Evolutionary conservation across 345 rosid species (phyloP), one percentile per base, ranked within the genome.

Genomic region (Citrus medica): DNA sequence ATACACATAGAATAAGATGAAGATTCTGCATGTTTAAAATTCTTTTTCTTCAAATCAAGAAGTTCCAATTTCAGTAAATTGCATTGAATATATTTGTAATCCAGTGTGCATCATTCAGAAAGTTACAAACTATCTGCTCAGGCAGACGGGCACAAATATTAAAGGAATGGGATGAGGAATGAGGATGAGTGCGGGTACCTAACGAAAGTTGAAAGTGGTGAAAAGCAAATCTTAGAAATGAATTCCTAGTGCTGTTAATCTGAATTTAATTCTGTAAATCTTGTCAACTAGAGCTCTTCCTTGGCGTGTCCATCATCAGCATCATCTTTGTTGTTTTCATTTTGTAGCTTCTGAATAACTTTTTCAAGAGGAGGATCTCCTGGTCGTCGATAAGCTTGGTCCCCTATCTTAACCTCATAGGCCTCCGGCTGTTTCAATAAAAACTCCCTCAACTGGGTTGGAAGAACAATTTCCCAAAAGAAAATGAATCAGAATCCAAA

Each of bases 341-440:
- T 79, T 70, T 27, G 73, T 37, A 89, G 90, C 78, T 79, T 83
- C 80, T 85, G 89, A 12, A 88, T 9, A 3, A 92, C 87, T 79
- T 83, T 83, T n/a, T 92, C 97, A 7, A 91, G 74, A 1, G 99
- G 94, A 69, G 94, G 97, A 85, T 94, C 97, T 59, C 97, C 99
- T 1, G 92, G 83, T 83, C 97, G 87, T 51, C 97, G 82, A 71
- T 86, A 96, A 74, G 77, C 83, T 80, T 87, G 88, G 48, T 96
- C 97, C 51, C 94, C 97, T 5, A 92, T 87, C 90, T 94, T 94
- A 27, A 96, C 77, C 85, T 96, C 97, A 67, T 94, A 94, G 22
- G 95, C 95, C 32, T 96, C 99, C 24, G 81, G 87, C 63, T 94
- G 95, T 21, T 77, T 87, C 84, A 94, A 72, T 32, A 96, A 74